Evolutionary conservation across 495 filamentous ascomycete genomes (phyloP).

Genomic region (Gamarada debralockiae): DNA sequence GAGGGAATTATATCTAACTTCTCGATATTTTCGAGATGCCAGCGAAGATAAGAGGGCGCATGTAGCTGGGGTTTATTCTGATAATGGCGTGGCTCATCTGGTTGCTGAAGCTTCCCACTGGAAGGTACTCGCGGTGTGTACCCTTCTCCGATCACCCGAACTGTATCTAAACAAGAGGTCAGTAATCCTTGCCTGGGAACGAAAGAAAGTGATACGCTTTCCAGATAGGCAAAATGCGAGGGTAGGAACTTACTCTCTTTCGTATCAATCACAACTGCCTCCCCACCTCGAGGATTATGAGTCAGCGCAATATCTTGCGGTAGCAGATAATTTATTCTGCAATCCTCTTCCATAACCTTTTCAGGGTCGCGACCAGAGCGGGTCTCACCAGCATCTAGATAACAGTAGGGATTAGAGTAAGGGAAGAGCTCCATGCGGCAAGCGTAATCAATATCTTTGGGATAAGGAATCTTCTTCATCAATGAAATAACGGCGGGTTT

Average conservation of each 20-base stretch:
- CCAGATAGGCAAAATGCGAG: background rate
- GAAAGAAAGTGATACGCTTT: background rate
- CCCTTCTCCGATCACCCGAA: no score
- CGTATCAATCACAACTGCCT: slow-evolving; percentile 1
- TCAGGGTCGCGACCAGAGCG: slow-evolving; percentile 1
- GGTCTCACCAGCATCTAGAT: background rate
- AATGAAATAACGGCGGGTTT: background rate
- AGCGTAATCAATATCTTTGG: background rate
- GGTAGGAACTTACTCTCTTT: slow-evolving; percentile 1
- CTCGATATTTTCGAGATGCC: background rate
- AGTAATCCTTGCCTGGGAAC: background rate
- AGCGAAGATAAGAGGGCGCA: slow-evolving; percentile 1
- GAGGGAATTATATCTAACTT: background rate
- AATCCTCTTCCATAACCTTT: no score
- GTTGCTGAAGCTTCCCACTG: slow-evolving; percentile 1
- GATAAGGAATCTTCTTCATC: slow-evolving; percentile 1
- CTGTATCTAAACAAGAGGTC: no score
- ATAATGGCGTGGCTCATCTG: slow-evolving; percentile 1
- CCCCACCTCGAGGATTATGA: background rate
- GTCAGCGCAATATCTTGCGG: slow-evolving; percentile 2
- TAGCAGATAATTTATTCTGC: slow-evolving; percentile 3
- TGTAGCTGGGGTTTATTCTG: background rate
- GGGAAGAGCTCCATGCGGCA: background rate
- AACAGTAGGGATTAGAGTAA: background rate
- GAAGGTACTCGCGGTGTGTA: no score